Evolutionary conservation across 768 basidiomycete species (phyloP).

Genomic region (Pleurotus djamor): DNA sequence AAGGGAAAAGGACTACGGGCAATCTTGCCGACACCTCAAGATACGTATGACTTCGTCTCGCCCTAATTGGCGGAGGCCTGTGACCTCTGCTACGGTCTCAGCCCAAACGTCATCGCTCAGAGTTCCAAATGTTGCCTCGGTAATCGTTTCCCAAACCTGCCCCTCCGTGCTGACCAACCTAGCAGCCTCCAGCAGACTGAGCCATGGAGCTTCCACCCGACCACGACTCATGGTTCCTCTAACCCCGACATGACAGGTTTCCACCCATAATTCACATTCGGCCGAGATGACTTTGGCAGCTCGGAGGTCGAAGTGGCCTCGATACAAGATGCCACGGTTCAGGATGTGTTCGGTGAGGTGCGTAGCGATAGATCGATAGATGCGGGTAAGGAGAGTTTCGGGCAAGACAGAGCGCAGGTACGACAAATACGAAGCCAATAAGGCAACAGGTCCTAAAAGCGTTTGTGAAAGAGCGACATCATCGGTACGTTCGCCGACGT

Average conservation of each 20-base stretch:
- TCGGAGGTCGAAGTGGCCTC: slow-evolving; percentile 59
- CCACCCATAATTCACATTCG: slow-evolving; percentile 83
- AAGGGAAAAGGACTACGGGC: slow-evolving; percentile 2
- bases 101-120: slow-evolving; percentile 54
- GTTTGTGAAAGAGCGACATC: slow-evolving; percentile 62
- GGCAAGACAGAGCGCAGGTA: slow-evolving; percentile 69
- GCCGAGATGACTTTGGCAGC: slow-evolving; percentile 64
- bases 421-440: slow-evolving; percentile 76
- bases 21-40: slow-evolving; percentile 42
- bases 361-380: slow-evolving; percentile 76
- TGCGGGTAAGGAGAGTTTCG: slow-evolving; percentile 43
- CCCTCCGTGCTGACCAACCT: slow-evolving; percentile 64
- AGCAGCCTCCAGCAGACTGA: slow-evolving; percentile 65
- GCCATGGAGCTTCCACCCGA: slow-evolving; percentile 77
- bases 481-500: slow-evolving; percentile 20
- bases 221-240: slow-evolving; percentile 35
- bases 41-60: slow-evolving; percentile 61
- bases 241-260: slow-evolving; percentile 60
- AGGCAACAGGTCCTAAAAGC: slow-evolving; percentile 72
- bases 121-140: slow-evolving; percentile 46
- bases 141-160: slow-evolving; percentile 44
- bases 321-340: slow-evolving; percentile 79
- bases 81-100: slow-evolving; percentile 40
- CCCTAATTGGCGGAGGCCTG: slow-evolving; percentile 61
- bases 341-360: slow-evolving; percentile 76